phyloP scores from a whole-genome alignment of 2,329 filamentous ascomycete genomes.

The Penicillium sp. region DNA sequence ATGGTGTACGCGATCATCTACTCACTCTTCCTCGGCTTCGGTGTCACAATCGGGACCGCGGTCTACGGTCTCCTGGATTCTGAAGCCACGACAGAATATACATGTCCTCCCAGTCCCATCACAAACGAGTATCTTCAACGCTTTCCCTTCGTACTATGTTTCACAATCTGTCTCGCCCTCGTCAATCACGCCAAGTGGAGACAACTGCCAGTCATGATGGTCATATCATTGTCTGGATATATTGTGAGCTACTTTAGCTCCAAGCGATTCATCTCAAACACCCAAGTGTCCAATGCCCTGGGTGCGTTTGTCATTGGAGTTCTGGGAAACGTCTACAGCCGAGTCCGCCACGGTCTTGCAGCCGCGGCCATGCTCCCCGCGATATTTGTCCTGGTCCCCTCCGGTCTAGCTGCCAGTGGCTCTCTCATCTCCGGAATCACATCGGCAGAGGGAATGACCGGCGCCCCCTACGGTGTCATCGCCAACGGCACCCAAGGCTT shows the following conservation, averaged over 20 bases:
- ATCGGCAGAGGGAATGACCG: constrained; percentile 50
- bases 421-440: constrained; percentile 52
- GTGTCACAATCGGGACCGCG: constrained; percentile 61
- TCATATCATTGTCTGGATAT: constrained; percentile 69
- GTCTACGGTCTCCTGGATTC: constrained; percentile 58
- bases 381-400: constrained; percentile 67
- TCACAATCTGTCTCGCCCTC: constrained; percentile 64
- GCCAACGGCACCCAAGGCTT: constrained; percentile 24
- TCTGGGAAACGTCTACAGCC: constrained; percentile 71
- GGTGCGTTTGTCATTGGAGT: constrained; percentile 71
- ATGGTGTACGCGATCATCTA: constrained; percentile 72
- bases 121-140: constrained; percentile 43
- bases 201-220: constrained; percentile 68
- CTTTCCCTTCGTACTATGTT: constrained; percentile 71
- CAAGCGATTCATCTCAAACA: constrained; percentile 60
- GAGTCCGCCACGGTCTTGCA: constrained; percentile 67
- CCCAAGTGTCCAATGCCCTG: constrained; percentile 70
- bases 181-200: constrained; percentile 78
- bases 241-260: constrained; percentile 68
- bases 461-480: constrained; percentile 17
- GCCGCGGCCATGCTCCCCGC: constrained; percentile 80
- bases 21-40: constrained; percentile 65
- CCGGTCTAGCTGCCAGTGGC: constrained; percentile 53
- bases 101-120: constrained; percentile 46
- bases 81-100: constrained; percentile 46